phyloP scores from a whole-genome alignment of 345 rosid genomes.

The Eucalyptus curtisii region DNA sequence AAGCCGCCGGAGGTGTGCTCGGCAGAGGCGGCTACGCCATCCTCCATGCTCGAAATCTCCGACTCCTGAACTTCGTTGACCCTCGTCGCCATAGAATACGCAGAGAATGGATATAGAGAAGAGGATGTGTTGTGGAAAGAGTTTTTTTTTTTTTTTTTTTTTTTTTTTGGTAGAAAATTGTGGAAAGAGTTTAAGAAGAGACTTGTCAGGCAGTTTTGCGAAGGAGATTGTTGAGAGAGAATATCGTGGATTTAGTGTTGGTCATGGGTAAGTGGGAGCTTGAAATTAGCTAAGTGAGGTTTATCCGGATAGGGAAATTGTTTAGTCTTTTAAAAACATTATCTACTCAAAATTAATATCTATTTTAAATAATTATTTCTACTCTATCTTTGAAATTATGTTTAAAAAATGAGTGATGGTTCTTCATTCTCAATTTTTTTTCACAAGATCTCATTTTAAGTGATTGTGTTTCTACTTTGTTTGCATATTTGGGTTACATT shows the following conservation, averaged over 20 bases:
- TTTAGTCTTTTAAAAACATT: background rate
- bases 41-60: background rate
- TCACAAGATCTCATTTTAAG: too few relatives aligned
- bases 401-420: too few relatives aligned
- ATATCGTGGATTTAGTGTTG: background rate
- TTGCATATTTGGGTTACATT: too few relatives aligned
- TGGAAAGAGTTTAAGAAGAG: background rate
- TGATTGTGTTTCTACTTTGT: too few relatives aligned
- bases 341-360: background rate
- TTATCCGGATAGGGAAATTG: background rate
- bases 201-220: background rate
- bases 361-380: background rate
- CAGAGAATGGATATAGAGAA: background rate
- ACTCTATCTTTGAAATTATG: background rate
- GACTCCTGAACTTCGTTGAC: background rate
- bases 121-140: background rate
- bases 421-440: too few relatives aligned
- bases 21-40: background rate
- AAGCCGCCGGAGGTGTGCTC: background rate
- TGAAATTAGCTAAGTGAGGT: background rate
- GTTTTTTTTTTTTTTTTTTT: too few relatives aligned
- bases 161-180: too few relatives aligned
- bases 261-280: background rate
- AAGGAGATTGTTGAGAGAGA: background rate
- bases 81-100: background rate